phyloP scores from a whole-genome alignment of 768 basidiomycete genomes.

The Pleurotus ostreatus region DNA sequence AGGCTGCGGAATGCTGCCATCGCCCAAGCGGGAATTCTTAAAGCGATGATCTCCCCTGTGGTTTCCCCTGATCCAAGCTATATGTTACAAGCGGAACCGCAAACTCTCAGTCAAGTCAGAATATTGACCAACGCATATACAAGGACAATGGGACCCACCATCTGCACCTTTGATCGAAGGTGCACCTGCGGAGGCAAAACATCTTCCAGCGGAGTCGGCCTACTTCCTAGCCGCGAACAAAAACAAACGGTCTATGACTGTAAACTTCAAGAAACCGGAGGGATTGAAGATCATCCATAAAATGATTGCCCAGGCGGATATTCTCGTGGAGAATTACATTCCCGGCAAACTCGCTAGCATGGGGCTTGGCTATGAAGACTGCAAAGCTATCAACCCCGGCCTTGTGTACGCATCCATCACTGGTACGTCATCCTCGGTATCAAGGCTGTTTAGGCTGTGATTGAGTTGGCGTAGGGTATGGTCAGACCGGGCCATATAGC shows the following conservation, averaged over 20 bases:
- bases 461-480: constrained; percentile 28
- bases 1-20: too few relatives aligned
- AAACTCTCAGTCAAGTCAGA: too few relatives aligned
- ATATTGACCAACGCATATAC: too few relatives aligned
- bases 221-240: constrained; percentile 90
- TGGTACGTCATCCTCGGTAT: constrained; percentile 38
- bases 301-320: constrained; percentile 71
- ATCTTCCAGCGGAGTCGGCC: constrained; percentile 85
- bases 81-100: neutral
- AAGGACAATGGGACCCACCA: constrained; percentile 63
- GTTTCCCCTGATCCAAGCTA: too few relatives aligned
- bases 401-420: constrained; percentile 90
- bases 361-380: constrained; percentile 85
- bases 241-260: constrained; percentile 85
- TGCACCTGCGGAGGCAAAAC: constrained; percentile 47
- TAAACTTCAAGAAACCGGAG: constrained; percentile 79
- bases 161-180: constrained; percentile 46
- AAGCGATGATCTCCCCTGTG: too few relatives aligned
- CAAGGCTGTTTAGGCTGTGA: neutral
- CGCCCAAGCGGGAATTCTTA: too few relatives aligned
- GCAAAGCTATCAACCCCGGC: constrained; percentile 68
- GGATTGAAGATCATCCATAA: constrained; percentile 73
- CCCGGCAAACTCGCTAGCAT: constrained; percentile 80
- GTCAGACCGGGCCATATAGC: constrained; percentile 86
- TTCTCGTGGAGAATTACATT: constrained; percentile 88